These are phyloP conservation scores for Picochlorum sp. DNA, from an alignment of 139 green algal genomes.

Conservation along the genomic window DNA sequence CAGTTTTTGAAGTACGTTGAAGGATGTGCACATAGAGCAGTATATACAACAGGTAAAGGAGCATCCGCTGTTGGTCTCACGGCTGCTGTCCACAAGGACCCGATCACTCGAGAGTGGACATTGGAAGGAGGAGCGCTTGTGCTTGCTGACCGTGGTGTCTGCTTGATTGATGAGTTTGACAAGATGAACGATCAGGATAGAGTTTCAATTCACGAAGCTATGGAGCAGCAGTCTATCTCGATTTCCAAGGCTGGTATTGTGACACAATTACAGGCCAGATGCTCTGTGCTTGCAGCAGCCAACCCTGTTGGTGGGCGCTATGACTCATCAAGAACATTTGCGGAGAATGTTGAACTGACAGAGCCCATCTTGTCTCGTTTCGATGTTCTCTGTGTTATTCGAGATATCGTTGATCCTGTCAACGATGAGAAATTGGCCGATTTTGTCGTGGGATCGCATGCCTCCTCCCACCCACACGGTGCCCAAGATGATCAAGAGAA, in stretches of 20 bases:
- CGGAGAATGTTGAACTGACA: constrained; percentile 84
- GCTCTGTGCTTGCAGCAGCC: constrained; percentile 92
- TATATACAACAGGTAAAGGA: constrained; percentile 98
- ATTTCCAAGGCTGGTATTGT: constrained; percentile 99
- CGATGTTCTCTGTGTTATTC: constrained; percentile 93
- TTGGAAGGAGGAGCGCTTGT: constrained; percentile 97
- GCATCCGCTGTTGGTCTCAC: constrained; percentile 95
- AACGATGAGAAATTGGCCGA: constrained; percentile 79
- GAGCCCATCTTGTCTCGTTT: constrained; percentile 98
- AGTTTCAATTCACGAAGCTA: constrained; percentile 77
- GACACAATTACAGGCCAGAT: constrained; percentile 69
- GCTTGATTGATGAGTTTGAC: constrained; percentile 99
- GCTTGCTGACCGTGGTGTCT: constrained; percentile 92
- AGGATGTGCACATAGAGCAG: constrained; percentile 79
- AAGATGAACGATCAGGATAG: constrained; percentile 99
- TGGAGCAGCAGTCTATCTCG: constrained; percentile 99
- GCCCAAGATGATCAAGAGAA: background rate
- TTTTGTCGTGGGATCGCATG: constrained; percentile 89
- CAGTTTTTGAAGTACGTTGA: constrained; percentile 99
- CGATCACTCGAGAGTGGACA: constrained; percentile 92
- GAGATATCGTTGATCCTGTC: constrained; percentile 90
- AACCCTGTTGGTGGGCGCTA: constrained; percentile 95
- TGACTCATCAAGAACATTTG: constrained; percentile 77
- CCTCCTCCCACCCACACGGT: constrained; percentile 62
- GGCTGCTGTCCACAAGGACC: constrained; percentile 88